phyloP scores from a whole-genome alignment of 2,329 filamentous ascomycete genomes.

The Aspergillus awamori region DNA sequence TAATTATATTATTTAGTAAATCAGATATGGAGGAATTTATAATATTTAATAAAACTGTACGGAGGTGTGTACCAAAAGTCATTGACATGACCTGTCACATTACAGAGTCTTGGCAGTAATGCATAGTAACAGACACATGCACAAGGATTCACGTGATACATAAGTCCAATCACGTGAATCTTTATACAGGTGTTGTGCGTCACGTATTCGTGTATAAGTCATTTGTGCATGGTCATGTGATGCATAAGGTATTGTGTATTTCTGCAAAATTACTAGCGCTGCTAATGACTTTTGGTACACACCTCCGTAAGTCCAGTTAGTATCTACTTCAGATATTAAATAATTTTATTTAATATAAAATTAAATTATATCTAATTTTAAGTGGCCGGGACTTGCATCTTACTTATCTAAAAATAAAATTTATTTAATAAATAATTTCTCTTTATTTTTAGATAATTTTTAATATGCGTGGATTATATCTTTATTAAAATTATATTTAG shows the following conservation, averaged over 20 bases:
- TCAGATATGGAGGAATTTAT: neutral
- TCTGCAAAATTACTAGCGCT: no score
- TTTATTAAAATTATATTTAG: neutral
- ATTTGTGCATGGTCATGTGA: no score
- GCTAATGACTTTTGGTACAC: no score
- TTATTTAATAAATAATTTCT: neutral
- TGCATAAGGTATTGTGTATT: no score
- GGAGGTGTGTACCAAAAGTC: no score
- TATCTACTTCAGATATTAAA: neutral
- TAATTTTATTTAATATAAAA: neutral
- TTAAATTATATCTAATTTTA: neutral
- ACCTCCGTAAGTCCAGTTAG: neutral
- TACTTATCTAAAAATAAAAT: neutral
- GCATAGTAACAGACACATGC: no score
- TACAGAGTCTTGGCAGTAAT: no score
- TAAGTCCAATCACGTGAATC: no score
- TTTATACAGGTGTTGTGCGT: no score
- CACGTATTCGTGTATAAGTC: no score
- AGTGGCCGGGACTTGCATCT: neutral
- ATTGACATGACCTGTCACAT: no score
- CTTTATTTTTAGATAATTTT: neutral
- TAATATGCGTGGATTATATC: neutral
- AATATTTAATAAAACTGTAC: neutral
- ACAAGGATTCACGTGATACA: no score
- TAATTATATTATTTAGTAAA: constrained; percentile 10